phyloP scores from a whole-genome alignment of 768 basidiomycete genomes.

The Phlegmacium glaucopus region DNA sequence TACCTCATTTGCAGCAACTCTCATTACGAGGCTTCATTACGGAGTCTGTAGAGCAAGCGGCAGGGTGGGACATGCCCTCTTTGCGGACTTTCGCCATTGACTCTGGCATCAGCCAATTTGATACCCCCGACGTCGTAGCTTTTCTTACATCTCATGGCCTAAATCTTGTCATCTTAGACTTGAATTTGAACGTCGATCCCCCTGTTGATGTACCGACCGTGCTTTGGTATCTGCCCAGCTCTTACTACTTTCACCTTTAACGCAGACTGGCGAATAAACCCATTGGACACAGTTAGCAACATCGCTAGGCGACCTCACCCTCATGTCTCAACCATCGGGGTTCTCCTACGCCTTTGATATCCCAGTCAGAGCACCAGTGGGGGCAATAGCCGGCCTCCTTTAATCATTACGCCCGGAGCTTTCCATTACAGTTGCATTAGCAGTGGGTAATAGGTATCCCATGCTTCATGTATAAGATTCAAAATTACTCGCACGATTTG shows the following conservation, averaged over 20 bases:
- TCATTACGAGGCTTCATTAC: conserved; percentile 56
- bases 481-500: no score
- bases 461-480: no score
- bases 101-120: conserved; percentile 38
- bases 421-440: no score
- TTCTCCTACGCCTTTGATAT: conserved; percentile 59
- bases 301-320: conserved; percentile 52
- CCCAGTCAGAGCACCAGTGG: no score
- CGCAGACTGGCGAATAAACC: conserved; percentile 62
- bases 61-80: conserved; percentile 63
- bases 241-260: conserved; percentile 69
- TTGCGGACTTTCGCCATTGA: conserved; percentile 57
- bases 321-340: conserved; percentile 60
- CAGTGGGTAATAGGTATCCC: no score
- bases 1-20: conserved; percentile 60
- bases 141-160: conserved; percentile 62
- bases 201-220: conserved; percentile 54
- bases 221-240: conserved; percentile 60
- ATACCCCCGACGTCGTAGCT: conserved; percentile 54
- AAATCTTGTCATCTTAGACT: conserved; percentile 59
- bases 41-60: conserved; percentile 68
- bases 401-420: conserved; percentile 1
- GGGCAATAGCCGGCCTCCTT: conserved; percentile 19
- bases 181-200: conserved; percentile 57
- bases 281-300: conserved; percentile 29